Percentiles rank a stretch among this genome's conserved stretches.
These are phyloP conservation scores for Erythrophleum ivorense DNA, from an alignment of 331 rosid species.

Conservation along the genomic window DNA sequence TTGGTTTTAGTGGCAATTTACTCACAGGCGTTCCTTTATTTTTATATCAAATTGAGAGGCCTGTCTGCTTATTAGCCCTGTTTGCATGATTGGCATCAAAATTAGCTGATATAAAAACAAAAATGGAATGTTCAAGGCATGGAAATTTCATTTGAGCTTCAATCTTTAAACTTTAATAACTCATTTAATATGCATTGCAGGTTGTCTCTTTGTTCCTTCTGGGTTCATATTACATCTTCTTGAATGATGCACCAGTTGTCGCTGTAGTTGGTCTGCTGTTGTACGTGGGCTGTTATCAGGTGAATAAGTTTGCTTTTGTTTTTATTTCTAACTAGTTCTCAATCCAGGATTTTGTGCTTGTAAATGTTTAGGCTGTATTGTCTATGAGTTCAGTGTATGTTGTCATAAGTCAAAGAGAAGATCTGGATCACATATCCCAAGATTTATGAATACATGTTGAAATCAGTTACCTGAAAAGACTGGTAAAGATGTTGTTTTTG, in stretches of 20 bases:
- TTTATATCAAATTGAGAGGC: conserved; percentile 5
- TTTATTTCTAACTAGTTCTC: conserved; percentile 30
- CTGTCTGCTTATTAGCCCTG: not conserved
- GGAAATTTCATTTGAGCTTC: conserved; percentile 1
- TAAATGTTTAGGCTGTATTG: not conserved
- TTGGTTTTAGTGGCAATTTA: conserved; percentile 32
- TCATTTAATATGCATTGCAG: conserved; percentile 49
- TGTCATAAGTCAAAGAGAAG: not conserved
- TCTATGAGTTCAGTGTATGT: not conserved
- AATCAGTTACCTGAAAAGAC: not conserved
- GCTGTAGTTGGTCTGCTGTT: conserved; percentile 87
- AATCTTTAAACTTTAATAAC: conserved; percentile 25
- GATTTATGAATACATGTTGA: not conserved
- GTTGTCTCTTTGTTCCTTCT: conserved; percentile 81
- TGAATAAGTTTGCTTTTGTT: conserved; percentile 41
- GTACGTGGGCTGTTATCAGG: conserved; percentile 97
- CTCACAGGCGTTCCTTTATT: conserved; percentile 17
- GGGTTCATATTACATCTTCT: conserved; percentile 88
- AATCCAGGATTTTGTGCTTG: not conserved
- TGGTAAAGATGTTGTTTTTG: not conserved
- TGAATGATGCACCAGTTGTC: conserved; percentile 56
- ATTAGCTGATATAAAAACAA: conserved; percentile 15
- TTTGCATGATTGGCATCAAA: conserved; percentile 19
- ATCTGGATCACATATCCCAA: not conserved
- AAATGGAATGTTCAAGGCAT: conserved; percentile 19